phyloP scores from a whole-genome alignment of 257 asterid species.

The Ligustrum vulgare region DNA sequence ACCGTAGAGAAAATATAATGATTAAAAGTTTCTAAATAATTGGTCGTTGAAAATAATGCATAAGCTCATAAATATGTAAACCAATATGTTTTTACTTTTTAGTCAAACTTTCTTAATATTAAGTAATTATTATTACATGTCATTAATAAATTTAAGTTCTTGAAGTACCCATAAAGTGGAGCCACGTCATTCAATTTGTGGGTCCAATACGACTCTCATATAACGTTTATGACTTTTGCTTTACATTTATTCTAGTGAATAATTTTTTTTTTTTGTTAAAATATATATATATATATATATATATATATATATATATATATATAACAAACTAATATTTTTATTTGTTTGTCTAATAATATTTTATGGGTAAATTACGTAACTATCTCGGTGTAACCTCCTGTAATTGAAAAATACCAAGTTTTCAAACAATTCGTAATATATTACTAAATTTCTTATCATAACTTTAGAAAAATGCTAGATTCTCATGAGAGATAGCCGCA shows the following conservation, averaged over 20 bases:
- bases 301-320: too few relatives aligned
- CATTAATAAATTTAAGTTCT: neutral
- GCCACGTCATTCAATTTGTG: slow-evolving; percentile 26
- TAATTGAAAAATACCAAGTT: too few relatives aligned
- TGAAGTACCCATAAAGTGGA: slow-evolving; percentile 2
- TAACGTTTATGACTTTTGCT: slow-evolving; percentile 33
- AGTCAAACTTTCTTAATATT: neutral
- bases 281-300: too few relatives aligned
- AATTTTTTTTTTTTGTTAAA: too few relatives aligned
- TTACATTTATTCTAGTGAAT: slow-evolving; percentile 29
- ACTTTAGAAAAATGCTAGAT: too few relatives aligned
- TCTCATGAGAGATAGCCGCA: too few relatives aligned
- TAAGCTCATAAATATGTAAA: neutral
- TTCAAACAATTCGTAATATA: too few relatives aligned
- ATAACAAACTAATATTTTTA: too few relatives aligned
- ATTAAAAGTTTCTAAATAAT: slow-evolving; percentile 12
- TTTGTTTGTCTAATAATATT: too few relatives aligned
- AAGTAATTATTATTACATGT: neutral
- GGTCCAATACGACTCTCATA: slow-evolving; percentile 22
- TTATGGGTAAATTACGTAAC: too few relatives aligned
- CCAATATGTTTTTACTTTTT: neutral
- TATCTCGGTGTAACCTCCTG: too few relatives aligned
- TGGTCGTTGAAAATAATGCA: neutral
- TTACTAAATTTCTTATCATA: too few relatives aligned
- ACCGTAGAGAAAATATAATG: slow-evolving; percentile 11